Evolutionary conservation across 164 flowering plant genomes (phyloP).

Genomic region (Hamamelis virginiana): DNA sequence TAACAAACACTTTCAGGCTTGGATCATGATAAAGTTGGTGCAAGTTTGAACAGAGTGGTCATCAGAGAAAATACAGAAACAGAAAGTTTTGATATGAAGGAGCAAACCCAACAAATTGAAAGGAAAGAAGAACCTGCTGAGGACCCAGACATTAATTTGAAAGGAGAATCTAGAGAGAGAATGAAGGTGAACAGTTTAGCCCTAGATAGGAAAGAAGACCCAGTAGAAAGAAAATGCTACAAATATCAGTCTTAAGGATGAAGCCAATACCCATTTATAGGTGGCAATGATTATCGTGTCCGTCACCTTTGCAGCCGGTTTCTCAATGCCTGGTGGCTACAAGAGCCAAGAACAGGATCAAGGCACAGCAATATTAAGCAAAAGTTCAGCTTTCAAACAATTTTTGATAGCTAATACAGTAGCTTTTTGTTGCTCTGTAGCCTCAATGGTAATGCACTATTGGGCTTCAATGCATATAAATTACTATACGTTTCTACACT

Average conservation of each 20-base stretch:
- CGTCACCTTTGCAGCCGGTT: slow-evolving; percentile 6
- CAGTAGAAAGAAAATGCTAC: too few species aligned
- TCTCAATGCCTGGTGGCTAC: background rate
- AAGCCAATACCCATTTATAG: background rate
- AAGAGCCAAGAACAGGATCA: background rate
- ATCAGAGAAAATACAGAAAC: background rate
- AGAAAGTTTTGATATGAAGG: background rate
- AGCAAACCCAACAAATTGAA: background rate
- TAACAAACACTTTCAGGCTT: background rate
- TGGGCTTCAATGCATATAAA: slow-evolving; percentile 3
- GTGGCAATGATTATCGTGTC: background rate
- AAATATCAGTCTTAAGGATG: background rate
- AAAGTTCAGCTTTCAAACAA: background rate
- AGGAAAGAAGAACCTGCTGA: background rate
- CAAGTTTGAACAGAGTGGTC: background rate
- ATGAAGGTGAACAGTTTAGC: too few species aligned
- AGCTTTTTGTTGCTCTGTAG: slow-evolving; percentile 11
- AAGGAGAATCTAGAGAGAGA: too few species aligned
- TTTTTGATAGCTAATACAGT: slow-evolving; percentile 18
- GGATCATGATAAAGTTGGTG: slow-evolving; percentile 6
- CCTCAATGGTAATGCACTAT: background rate
- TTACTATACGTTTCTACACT: too few species aligned
- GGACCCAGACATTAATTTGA: too few species aligned
- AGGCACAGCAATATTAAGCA: background rate
- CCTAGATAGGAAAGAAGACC: background rate